Percentiles rank a stretch among this genome's conserved stretches.
These are phyloP conservation scores for Aspergillus jensenii DNA, from an alignment of 2,329 filamentous ascomycete genomes.

Conservation along the genomic window DNA sequence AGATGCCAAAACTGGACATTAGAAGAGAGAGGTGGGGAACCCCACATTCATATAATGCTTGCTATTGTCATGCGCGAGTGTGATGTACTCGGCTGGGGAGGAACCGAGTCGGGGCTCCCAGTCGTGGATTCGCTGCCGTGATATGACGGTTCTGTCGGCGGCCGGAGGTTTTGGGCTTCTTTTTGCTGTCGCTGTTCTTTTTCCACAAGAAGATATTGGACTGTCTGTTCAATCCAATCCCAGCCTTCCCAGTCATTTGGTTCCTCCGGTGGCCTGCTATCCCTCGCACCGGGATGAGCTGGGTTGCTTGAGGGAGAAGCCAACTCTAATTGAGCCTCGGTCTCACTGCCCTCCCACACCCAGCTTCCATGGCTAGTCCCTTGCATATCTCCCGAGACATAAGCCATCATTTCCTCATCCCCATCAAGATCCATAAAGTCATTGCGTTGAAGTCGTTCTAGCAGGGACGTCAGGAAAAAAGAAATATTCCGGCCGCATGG, in stretches of 20 bases:
- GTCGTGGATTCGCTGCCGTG: conserved; percentile 23
- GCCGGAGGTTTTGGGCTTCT: conserved; percentile 35
- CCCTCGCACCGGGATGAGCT: conserved; percentile 14
- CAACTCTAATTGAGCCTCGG: conserved; percentile 36
- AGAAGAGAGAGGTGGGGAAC: too few relatives aligned
- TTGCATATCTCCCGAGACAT: conserved; percentile 83
- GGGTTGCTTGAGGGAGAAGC: conserved; percentile 18
- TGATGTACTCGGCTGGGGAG: conserved; percentile 30
- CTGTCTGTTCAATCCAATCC: conserved; percentile 67
- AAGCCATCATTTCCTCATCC: conserved; percentile 87
- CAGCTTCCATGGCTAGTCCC: conserved; percentile 74
- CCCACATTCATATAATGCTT: conserved; percentile 42
- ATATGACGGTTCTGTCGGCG: conserved; percentile 20
- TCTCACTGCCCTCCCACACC: conserved; percentile 73
- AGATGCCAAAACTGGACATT: not conserved
- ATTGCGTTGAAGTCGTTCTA: conserved; percentile 53
- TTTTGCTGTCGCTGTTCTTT: conserved; percentile 35
- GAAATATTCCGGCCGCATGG: conserved; percentile 78
- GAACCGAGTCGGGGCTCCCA: conserved; percentile 21
- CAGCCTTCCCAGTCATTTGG: conserved; percentile 77
- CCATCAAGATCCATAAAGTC: conserved; percentile 48
- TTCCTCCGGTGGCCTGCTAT: conserved; percentile 49
- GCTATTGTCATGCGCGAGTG: conserved; percentile 49
- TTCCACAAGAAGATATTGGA: conserved; percentile 56
- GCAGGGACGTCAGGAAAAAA: conserved; percentile 73